phyloP scores from a whole-genome alignment of 1,139 yeast species.

The Pichia sp. region DNA sequence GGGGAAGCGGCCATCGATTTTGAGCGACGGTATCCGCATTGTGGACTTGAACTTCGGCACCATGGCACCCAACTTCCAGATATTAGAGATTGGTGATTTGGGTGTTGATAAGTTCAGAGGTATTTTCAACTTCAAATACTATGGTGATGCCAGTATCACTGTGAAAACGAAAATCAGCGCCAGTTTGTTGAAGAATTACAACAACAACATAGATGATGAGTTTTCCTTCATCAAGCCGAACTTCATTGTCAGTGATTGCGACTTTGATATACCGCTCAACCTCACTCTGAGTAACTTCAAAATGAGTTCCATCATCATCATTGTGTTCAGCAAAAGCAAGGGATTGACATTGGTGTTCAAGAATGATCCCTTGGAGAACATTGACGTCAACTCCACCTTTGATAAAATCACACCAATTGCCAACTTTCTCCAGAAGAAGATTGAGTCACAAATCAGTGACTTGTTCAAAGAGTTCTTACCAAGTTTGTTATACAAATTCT shows the following conservation, averaged over 20 bases:
- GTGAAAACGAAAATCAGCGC: slow-evolving; percentile 82
- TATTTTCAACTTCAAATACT: slow-evolving; percentile 71
- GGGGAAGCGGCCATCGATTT: slow-evolving; percentile 65
- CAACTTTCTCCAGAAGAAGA: slow-evolving; percentile 70
- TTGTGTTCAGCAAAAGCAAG: slow-evolving; percentile 74
- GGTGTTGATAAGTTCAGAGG: slow-evolving; percentile 79
- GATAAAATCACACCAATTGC: slow-evolving; percentile 83
- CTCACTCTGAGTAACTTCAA: slow-evolving; percentile 66
- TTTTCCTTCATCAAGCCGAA: slow-evolving; percentile 53
- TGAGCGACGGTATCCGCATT: slow-evolving; percentile 68
- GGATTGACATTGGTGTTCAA: slow-evolving; percentile 83
- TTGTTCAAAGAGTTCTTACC: slow-evolving; percentile 82
- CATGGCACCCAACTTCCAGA: slow-evolving; percentile 71
- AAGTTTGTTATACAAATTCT: slow-evolving; percentile 66
- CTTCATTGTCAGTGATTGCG: slow-evolving; percentile 58
- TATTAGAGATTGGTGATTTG: slow-evolving; percentile 78
- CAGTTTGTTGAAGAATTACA: slow-evolving; percentile 68
- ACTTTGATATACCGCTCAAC: slow-evolving; percentile 73
- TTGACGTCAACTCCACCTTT: slow-evolving; percentile 76
- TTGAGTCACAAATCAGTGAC: slow-evolving; percentile 73
- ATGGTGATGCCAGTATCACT: slow-evolving; percentile 76
- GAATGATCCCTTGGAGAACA: slow-evolving; percentile 80
- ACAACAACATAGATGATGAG: slow-evolving; percentile 39
- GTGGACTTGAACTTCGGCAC: slow-evolving; percentile 74
- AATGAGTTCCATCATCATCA: slow-evolving; percentile 74